These are phyloP conservation scores for Sphagnum fallax DNA, from an alignment of 228 moss, liverwort and hornwort species.

Conservation along the genomic window DNA sequence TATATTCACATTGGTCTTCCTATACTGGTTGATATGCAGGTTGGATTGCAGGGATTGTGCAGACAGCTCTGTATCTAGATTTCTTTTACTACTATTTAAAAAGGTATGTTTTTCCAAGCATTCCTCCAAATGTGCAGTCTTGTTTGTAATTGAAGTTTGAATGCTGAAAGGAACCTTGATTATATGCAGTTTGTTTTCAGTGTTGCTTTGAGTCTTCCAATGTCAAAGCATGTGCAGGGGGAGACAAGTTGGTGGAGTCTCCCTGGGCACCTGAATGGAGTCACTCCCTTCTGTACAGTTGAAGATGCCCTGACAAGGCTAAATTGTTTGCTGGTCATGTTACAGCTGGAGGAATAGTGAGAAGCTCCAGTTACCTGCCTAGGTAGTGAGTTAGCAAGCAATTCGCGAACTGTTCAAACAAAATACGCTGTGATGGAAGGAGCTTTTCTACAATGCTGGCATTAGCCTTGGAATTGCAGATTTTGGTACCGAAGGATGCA, in stretches of 20 bases:
- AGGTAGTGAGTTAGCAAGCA: slow-evolving; percentile 1
- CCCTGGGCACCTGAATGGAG: too few species aligned
- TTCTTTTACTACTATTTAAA: slow-evolving; percentile 90
- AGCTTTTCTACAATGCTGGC: too few species aligned
- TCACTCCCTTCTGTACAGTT: too few species aligned
- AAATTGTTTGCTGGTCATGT: background rate
- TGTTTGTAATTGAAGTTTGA: too few species aligned
- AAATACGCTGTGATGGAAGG: too few species aligned
- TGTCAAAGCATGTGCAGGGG: background rate
- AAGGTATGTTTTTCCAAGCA: slow-evolving; percentile 19
- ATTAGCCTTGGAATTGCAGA: too few species aligned
- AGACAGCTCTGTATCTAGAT: slow-evolving; percentile 85
- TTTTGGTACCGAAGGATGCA: too few species aligned
- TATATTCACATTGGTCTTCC: too few species aligned
- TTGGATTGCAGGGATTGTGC: slow-evolving; percentile 78
- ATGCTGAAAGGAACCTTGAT: too few species aligned
- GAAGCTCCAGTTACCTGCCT: slow-evolving; percentile 82
- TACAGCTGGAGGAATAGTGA: slow-evolving; percentile 91
- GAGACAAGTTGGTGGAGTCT: too few species aligned
- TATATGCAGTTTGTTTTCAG: too few species aligned
- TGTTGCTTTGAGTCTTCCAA: background rate
- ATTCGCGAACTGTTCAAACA: too few species aligned
- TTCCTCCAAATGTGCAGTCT: background rate
- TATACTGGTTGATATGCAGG: slow-evolving; percentile 17
- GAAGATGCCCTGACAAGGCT: background rate